Percentiles rank a stretch among this genome's conserved stretches.
Conservation (phyloP, 2,329 filamentous ascomycete genomes). For the Anthostomella pinea region DNA sequence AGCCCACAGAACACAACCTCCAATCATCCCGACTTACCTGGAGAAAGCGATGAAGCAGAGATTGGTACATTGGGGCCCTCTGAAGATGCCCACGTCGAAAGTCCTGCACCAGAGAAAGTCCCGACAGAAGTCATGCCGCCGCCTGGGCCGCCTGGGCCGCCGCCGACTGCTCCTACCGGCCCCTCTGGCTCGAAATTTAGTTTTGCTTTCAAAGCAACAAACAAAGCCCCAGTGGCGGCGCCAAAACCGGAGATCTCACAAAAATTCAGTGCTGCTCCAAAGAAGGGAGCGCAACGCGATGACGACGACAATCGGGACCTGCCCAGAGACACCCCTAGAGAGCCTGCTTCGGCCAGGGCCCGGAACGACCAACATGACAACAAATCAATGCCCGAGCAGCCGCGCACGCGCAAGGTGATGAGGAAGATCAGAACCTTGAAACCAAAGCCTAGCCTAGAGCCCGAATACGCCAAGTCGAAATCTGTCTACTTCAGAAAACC, state of each 20-base stretch:
- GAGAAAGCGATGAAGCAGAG: constrained; percentile 42
- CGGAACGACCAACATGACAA: constrained; percentile 27
- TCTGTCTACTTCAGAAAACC: constrained; percentile 95
- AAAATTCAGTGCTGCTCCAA: constrained; percentile 63
- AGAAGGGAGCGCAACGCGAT: constrained; percentile 42
- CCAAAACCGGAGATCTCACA: constrained; percentile 66
- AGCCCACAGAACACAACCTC: constrained; percentile 29
- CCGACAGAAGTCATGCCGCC: constrained; percentile 52
- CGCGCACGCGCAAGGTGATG: constrained; percentile 61
- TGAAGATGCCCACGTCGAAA: constrained; percentile 64
- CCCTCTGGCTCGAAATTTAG: constrained; percentile 74
- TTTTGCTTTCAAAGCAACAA: constrained; percentile 83
- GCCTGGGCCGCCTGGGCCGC: constrained; percentile 46
- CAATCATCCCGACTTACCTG: constrained; percentile 25
- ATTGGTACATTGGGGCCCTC: constrained; percentile 61
- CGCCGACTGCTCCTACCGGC: constrained; percentile 51
- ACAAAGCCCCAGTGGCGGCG: constrained; percentile 53
- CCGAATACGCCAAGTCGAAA: constrained; percentile 73
- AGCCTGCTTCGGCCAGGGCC: constrained; percentile 31
- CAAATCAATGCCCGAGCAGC: constrained; percentile 34
- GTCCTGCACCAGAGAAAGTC: constrained; percentile 51
- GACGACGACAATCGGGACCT: constrained; percentile 34
- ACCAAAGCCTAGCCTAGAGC: constrained; percentile 64
- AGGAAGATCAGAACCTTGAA: constrained; percentile 70
- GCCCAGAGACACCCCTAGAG: constrained; percentile 31